Evolutionary conservation across 306 rosid genomes (phyloP), one percentile per base, ranked within the genome.

Genomic region (Cicer yamashitae): DNA sequence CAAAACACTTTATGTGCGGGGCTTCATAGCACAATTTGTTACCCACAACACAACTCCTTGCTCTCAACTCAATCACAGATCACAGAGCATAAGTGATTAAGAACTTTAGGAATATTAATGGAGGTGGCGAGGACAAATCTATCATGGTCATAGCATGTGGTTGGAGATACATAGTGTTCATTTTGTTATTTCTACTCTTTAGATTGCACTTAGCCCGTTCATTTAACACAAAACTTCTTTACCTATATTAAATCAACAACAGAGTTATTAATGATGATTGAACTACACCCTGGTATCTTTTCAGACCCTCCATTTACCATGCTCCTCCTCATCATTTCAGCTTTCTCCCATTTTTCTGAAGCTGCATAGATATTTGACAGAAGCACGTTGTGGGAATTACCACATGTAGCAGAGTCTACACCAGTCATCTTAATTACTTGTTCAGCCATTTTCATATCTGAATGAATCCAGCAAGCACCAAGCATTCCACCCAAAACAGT

Each of bases 281-380:
- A 78, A 74, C 90, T 86, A 81, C 73, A 77, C 48, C 91, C 88
- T 0, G 81, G 83, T 37, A 59, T 83, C 86, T 89, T 91, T 75
- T 70, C 69, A 63, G 82, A 65, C 74, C 92, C 83, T 67, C 67
- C 73, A 8, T 58, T 69, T 39, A 6, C 59, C 84, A 78, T 77
- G 79, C 2, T 64, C 72, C 70, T 67, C 85, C 88, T 86, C 71
- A 76, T 47, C 76, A 82, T 80, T 67, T 86, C 90, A 82, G 89
- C 91, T 47, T 82, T 83, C 88, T 82, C 93, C 97, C 97, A 91
- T 65, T 73, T 78, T 65, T 85, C 84, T 34, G 91, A 88, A 77
- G 93, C 82, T 78, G 94, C 90, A 67, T 86, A 88, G 66, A 89
- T 91, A 82, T 85, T 87, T 43, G 93, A 89, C 83, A 91, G 76